phyloP scores from a whole-genome alignment of 1,284 basidiomycete genomes.

The Boletellus sp. region DNA sequence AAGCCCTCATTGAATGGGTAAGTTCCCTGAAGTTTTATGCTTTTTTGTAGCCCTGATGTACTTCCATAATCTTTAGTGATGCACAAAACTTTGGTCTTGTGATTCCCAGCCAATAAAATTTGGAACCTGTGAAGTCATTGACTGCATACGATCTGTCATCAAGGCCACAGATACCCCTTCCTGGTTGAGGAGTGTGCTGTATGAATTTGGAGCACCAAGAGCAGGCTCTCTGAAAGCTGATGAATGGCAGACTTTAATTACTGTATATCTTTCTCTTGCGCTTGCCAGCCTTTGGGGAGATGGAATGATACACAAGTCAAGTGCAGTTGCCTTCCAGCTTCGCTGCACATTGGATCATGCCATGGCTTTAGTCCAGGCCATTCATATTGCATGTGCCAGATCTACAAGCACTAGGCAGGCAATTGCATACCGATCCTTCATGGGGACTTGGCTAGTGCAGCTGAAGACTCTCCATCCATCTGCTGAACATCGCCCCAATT shows the following conservation, averaged over 20 bases:
- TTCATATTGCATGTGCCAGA: constrained; percentile 4
- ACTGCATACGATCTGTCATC: constrained; percentile 1
- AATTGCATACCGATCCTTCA: not conserved
- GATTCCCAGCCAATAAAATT: not conserved
- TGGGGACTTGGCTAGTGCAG: not conserved
- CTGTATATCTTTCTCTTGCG: constrained; percentile 4
- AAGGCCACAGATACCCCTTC: not conserved
- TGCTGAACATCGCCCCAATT: not conserved
- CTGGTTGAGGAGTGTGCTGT: constrained; percentile 2
- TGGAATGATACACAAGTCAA: not conserved
- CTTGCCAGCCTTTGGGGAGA: constrained; percentile 7
- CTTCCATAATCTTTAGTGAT: not conserved
- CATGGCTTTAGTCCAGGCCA: constrained; percentile 7
- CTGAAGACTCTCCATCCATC: constrained; percentile 2
- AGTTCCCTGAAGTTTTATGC: not conserved
- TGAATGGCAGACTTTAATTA: constrained; percentile 5
- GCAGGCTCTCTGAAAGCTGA: constrained; percentile 4
- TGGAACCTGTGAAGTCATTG: not conserved
- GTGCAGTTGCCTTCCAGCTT: not conserved
- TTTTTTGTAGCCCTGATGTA: not conserved
- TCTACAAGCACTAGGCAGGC: not conserved
- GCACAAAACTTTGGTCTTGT: constrained; percentile 1
- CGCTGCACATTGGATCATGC: constrained; percentile 1
- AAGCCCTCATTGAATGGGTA: constrained; percentile 4
- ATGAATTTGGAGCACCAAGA: constrained; percentile 2